Base-by-base conservation (phyloP, 352 stramenopile genomes). In the Pythium aquatile region DNA sequence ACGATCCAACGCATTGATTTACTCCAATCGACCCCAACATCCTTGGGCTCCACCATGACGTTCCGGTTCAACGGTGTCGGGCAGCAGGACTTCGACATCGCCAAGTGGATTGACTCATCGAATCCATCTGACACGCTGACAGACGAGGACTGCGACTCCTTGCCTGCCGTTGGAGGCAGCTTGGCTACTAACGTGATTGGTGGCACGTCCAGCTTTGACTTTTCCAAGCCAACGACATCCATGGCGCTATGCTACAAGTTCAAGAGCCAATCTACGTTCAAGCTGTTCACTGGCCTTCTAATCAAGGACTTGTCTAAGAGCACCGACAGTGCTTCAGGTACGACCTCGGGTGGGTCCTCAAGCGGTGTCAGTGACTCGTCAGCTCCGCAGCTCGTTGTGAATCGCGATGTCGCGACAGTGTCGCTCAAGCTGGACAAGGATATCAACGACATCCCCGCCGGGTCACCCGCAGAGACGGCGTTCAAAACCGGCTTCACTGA, bases 181-280 rank as follows among this genome's bases (percentile, higher is more conserved):
- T 53, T 59, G 9, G 35, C 40, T 11, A 61, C 46, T 8, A 66
- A 68, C 17, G 64, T 91, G 4, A 66, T 91, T 5, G 81, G 72
- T 33, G 55, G 60, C 14, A 58, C 66, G 0, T 77, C 77, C 2
- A 77, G 64, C 11, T 86, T 83, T 32, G 70, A 70, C 11, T 91
- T 91, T 35, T 42, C 59, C 2, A 54, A 87, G 44, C 55, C 77
- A 58, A 80, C 61, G 8, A 29, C 58, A 0, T 57, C 46, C 0
- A 86, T 91, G 77, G 63, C 51, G 2, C 64, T 91, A 0, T 91
- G 82, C 55, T 91, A 91, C 66, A 70, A 79, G 20, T 91, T 91
- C 32, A 60, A 79, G 28, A 63, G 70, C 7, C 77, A 85, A 13
- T 47, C 40, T 2, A 60, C 29, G 1, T 89, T 77, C 61, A 88